phyloP scores from a whole-genome alignment of 768 basidiomycete genomes.

The Coprinopsis marcescibilis region DNA sequence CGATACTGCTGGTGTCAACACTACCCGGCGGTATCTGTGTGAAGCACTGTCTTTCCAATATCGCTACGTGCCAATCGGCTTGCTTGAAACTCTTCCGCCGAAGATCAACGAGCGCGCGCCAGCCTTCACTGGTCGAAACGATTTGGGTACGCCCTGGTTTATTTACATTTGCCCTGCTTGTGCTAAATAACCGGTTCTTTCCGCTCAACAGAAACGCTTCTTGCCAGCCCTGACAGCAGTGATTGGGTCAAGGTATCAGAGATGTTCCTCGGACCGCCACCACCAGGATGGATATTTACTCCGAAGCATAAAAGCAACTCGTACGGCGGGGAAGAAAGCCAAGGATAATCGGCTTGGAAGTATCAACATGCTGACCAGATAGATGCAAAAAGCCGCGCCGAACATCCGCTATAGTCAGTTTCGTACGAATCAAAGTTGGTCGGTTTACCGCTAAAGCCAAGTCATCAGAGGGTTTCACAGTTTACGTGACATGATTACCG shows the following conservation, averaged over 20 bases:
- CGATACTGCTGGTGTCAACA: constrained; percentile 86
- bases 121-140: constrained; percentile 79
- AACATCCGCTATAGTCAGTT: too few species aligned
- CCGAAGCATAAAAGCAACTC: constrained; percentile 96
- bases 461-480: too few species aligned
- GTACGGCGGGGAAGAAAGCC: constrained; percentile 58
- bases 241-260: constrained; percentile 94
- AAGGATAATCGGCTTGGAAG: constrained; percentile 32
- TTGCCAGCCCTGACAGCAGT: constrained; percentile 70
- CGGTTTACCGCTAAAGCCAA: too few species aligned
- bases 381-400: too few species aligned
- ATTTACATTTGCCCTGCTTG: constrained; percentile 9
- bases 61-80: constrained; percentile 91
- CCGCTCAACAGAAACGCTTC: constrained; percentile 59
- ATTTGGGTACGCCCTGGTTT: constrained; percentile 83
- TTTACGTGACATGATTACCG: too few species aligned
- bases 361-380: too few species aligned
- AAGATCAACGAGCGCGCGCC: constrained; percentile 90
- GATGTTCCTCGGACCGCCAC: constrained; percentile 89
- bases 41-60: constrained; percentile 96
- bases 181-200: not conserved
- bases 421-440: too few species aligned
- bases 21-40: constrained; percentile 87
- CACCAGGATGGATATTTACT: constrained; percentile 77
- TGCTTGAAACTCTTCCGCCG: constrained; percentile 77